phyloP scores from a whole-genome alignment of 23 red algal species.

The Gracilaria domingensis region DNA sequence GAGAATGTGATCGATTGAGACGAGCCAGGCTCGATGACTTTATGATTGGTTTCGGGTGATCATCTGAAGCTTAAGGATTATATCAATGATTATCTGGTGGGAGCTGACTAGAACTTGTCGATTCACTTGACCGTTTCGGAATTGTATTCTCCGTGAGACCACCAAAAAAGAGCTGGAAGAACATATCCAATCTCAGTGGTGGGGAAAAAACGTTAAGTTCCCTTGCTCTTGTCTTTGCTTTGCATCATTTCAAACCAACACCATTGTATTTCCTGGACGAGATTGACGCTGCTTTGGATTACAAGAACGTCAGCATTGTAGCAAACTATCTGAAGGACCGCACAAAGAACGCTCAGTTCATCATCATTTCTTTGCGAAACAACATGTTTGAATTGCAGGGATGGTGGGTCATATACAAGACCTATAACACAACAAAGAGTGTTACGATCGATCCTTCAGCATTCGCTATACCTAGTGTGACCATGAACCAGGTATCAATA shows the following conservation, averaged over 20 bases:
- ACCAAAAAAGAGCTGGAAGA: conserved; percentile 99
- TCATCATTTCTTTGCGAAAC: conserved; percentile 98
- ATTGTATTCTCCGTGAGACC: conserved; percentile 96
- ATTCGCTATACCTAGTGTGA: conserved; percentile 62
- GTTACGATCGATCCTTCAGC: conserved; percentile 88
- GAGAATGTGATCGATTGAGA: conserved; percentile 78
- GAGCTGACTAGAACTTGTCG: conserved; percentile 97
- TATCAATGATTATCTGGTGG: conserved; percentile 99
- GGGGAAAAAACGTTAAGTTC: conserved; percentile 98
- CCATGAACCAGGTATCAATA: background rate
- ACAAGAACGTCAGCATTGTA: conserved; percentile 98
- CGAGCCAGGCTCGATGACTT: conserved; percentile 85
- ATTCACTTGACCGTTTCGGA: conserved; percentile 97
- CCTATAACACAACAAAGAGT: conserved; percentile 86
- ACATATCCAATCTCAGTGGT: conserved; percentile 95
- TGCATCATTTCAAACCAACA: conserved; percentile 97
- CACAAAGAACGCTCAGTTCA: conserved; percentile 97
- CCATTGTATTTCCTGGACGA: conserved; percentile 98
- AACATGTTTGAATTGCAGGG: conserved; percentile 99
- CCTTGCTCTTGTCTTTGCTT: conserved; percentile 94
- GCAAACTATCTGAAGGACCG: conserved; percentile 98
- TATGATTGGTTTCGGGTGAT: conserved; percentile 93
- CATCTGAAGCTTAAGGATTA: conserved; percentile 92
- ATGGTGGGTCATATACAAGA: conserved; percentile 96
- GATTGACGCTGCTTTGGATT: conserved; percentile 99